A percentile compares a stretch with the other conserved stretches of the same genome.
Conservation (phyloP, 768 basidiomycete genomes). For the Amylocystis lapponica region DNA sequence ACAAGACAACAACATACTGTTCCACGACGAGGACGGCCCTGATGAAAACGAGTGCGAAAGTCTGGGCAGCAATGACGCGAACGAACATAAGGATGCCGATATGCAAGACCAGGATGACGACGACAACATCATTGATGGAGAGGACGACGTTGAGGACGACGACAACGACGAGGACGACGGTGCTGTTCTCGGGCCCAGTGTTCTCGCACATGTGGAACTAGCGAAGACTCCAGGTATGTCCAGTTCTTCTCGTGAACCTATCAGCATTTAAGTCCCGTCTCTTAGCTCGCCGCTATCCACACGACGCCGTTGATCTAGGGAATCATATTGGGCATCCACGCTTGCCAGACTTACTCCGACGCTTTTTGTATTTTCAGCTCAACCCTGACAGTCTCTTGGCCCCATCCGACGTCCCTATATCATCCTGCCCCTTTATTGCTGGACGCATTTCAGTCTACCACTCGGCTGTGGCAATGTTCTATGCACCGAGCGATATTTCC, state of each 20-base stretch:
- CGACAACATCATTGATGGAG: neutral
- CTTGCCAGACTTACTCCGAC: no score
- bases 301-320: neutral
- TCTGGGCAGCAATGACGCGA: neutral
- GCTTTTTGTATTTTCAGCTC: no score
- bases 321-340: neutral
- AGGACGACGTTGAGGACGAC: no score
- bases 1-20: slow-evolving; percentile 21
- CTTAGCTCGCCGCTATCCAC: no score
- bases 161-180: slow-evolving; percentile 16
- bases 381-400: no score
- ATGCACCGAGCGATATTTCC: slow-evolving; percentile 23
- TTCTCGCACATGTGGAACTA: no score
- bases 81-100: neutral
- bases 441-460: slow-evolving; percentile 14
- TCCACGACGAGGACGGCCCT: neutral
- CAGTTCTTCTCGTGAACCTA: no score
- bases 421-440: neutral
- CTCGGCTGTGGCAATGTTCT: slow-evolving; percentile 20
- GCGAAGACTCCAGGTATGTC: no score
- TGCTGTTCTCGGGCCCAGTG: slow-evolving; percentile 23
- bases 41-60: neutral
- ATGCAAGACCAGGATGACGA: neutral
- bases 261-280: no score
- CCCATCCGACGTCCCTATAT: no score